Evolutionary conservation across 2,329 filamentous ascomycete genomes (phyloP), one percentile per base, ranked within the genome.

Genomic region (Paracoccidioides lutzii): DNA sequence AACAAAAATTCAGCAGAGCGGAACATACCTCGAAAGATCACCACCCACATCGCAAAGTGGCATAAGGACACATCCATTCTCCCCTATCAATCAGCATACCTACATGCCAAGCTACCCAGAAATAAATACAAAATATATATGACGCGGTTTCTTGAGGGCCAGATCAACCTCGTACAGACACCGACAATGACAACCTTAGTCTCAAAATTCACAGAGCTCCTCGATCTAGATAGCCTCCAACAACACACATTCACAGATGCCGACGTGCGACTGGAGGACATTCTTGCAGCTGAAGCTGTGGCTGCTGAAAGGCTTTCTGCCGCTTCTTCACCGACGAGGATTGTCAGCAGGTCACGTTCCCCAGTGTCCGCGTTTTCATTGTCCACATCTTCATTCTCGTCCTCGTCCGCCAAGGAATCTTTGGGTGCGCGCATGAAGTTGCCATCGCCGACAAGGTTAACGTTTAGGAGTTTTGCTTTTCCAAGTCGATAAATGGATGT

Each of bases 321-420:
- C 48, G 64, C 63, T 12, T 70, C 60, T 44, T 73, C 70, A 48
- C 71, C 71, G 33, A 66, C 66, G 12, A 73, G 63, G 15, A 66
- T 57, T 15, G 28, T 52, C 10, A 32, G 15, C 12, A 30, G 49
- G 12, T 50, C 48, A 14, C n/a, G 49, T 5, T 52, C 49, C 32
- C 14, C 49, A 5, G 30, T 37, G 2, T 51, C 49, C 5, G 30
- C 49, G 2, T 38, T 15, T 3, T 52, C 49, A 5, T 42, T 37
- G 12, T 52, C 22, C 5, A 8, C 49, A 6, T 51, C 15, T 4
- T 35, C 48, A 38, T 50, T 35, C n/a, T 51, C 49, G 10, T 51
- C 49, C 1, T 51, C 37, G 35, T 38, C 42, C 15, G 8, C 4
- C 42, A 44, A 44, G 42, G 42, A 44, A 14, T 44, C 42, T 7